Evolutionary conservation across 352 stramenopile species (phyloP).

Genomic region (Blastocystis sp.): DNA sequence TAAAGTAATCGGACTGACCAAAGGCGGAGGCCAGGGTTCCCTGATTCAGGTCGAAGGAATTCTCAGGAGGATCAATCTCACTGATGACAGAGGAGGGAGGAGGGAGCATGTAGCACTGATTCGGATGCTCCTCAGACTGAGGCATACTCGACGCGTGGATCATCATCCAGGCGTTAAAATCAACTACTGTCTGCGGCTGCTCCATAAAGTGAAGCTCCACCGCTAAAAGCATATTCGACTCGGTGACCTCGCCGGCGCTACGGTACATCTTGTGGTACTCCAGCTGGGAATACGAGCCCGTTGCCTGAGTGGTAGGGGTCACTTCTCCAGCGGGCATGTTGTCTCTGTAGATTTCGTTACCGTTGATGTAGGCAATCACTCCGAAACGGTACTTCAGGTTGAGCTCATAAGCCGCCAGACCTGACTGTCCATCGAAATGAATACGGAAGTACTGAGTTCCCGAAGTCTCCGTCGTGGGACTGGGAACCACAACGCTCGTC

Average conservation of each 20-base stretch:
- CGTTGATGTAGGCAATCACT: constrained; percentile 32
- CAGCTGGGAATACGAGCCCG: background rate
- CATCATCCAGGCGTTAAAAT: constrained; percentile 21
- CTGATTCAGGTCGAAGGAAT: background rate
- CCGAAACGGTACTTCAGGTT: constrained; percentile 13
- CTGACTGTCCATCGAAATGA: background rate
- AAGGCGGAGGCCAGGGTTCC: background rate
- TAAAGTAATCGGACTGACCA: background rate
- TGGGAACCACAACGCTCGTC: background rate
- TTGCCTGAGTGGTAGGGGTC: background rate
- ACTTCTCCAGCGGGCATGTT: constrained; percentile 19
- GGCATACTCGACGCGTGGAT: background rate
- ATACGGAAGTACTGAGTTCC: constrained; percentile 39
- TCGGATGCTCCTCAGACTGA: background rate
- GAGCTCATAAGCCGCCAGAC: constrained; percentile 13
- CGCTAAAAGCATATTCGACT: background rate
- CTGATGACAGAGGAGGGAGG: background rate
- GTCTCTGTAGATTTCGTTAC: constrained; percentile 25
- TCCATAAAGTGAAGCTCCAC: background rate
- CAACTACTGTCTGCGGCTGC: background rate
- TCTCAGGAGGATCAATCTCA: background rate
- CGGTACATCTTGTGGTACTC: background rate
- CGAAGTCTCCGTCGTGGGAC: background rate
- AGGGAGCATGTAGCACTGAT: background rate
- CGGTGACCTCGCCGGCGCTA: background rate